These are phyloP conservation scores for Margaritispora aquatica DNA, from an alignment of 495 filamentous ascomycete genomes.

Conservation along the genomic window DNA sequence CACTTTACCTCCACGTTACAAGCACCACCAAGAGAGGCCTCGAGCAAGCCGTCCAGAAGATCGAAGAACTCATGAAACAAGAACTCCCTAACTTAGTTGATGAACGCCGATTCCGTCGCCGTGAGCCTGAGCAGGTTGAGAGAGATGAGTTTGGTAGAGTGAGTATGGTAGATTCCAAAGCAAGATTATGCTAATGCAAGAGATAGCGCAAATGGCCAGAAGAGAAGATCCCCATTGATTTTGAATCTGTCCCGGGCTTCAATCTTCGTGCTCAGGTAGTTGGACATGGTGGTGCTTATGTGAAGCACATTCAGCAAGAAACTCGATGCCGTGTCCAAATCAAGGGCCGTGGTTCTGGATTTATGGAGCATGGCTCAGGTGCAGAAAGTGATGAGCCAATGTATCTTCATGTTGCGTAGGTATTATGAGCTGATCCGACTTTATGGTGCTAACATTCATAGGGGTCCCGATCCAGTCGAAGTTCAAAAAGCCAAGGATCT, in stretches of 20 bases:
- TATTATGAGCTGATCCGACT: slow-evolving; percentile 7
- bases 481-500: slow-evolving; percentile 84
- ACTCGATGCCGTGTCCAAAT: slow-evolving; percentile 95
- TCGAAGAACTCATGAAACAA: slow-evolving; percentile 93
- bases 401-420: slow-evolving; percentile 92
- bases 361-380: slow-evolving; percentile 76
- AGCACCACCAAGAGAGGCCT: slow-evolving; percentile 89
- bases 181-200: slow-evolving; percentile 14
- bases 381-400: slow-evolving; percentile 90
- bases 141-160: slow-evolving; percentile 92
- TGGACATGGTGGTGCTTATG: slow-evolving; percentile 85
- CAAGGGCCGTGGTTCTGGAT: slow-evolving; percentile 94
- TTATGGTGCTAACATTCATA: slow-evolving; percentile 32
- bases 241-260: slow-evolving; percentile 92
- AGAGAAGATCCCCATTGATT: slow-evolving; percentile 81
- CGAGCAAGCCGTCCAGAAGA: slow-evolving; percentile 75
- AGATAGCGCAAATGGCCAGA: slow-evolving; percentile 96
- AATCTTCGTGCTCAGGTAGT: slow-evolving; percentile 94
- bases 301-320: slow-evolving; percentile 95
- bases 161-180: slow-evolving; percentile 28
- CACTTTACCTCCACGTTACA: slow-evolving; percentile 90
- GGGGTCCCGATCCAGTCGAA: slow-evolving; percentile 78
- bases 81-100: slow-evolving; percentile 94
- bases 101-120: slow-evolving; percentile 84
- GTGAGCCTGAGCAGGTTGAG: slow-evolving; percentile 85